Evolutionary conservation across 73 alveolate species (phyloP).

Genomic region (Paramecium sonneborni): DNA sequence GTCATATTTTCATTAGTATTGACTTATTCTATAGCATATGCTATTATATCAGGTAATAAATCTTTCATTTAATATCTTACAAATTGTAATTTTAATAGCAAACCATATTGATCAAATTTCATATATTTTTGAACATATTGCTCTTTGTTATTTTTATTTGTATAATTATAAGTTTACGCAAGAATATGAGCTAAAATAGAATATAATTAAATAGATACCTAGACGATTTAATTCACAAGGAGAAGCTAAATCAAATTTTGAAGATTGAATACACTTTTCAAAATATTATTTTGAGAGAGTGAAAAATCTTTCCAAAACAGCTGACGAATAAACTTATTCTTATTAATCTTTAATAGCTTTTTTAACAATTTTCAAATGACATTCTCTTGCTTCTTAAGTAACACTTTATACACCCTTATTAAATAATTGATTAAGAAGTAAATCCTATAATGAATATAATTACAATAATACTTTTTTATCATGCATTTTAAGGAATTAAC

Average conservation of each 20-base stretch:
- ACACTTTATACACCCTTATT: background rate
- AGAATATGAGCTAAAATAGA: background rate
- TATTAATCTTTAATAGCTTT: constrained; percentile 2
- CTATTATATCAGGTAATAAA: background rate
- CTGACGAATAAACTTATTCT: background rate
- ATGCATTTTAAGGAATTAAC: background rate
- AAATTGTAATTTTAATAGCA: background rate
- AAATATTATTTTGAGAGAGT: background rate
- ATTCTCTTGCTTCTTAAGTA: constrained; percentile 16
- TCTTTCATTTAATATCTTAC: background rate
- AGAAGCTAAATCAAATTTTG: background rate
- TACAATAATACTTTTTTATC: background rate
- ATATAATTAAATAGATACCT: background rate
- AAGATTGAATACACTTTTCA: background rate
- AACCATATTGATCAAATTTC: background rate
- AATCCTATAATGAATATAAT: background rate
- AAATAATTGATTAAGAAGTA: constrained; percentile 3
- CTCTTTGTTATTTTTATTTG: constrained; percentile 20
- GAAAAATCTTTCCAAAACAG: constrained; percentile 46
- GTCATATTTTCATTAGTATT: background rate
- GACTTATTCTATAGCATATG: constrained; percentile 9
- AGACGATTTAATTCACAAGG: background rate
- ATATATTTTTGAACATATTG: background rate
- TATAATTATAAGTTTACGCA: background rate
- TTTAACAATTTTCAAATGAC: constrained; percentile 27